Base-by-base conservation (phyloP, 345 rosid genomes). In the Hirschfeldia incana region DNA sequence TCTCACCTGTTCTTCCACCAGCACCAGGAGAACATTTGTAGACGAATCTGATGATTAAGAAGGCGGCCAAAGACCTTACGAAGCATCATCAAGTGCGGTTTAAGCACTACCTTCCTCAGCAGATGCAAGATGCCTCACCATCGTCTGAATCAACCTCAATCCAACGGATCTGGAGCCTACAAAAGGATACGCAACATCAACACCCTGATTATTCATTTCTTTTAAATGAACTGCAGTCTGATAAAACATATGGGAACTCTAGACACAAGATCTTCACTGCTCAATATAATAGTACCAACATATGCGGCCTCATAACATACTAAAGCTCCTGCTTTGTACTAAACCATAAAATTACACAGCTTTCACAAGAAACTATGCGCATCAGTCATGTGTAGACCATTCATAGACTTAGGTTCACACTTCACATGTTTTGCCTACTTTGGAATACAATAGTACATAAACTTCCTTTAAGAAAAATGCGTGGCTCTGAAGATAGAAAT, bases 51-150 rank as follows among this genome's bases (percentile, higher is more conserved):
- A 77, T 59, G 88, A 84, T 79, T 88, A 89, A 11, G 87, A 59
- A 4, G 87, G 84, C 16, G 90, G 89, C 95, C 95, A 90, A 33
- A 87, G 88, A 84, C 88, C 80, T 92, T 90, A 87, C 68, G 94
- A 73, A 67, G 87, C 69, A 81, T 90, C 97, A 11, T 94, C 98
- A 60, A 86, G 84, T 72, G 97, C 85, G 78, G 91, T 84, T 60
- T 86, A 92, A 5, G 91, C 88, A 77, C 89, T 85, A 53, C 89
- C 83, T 84, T 88, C 95, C 42, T 90, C 94, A 34, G 89, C 88
- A 49, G 92, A 88, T 70, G 93, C 94, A 72, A 91, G 89, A 78
- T 94, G 94, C 83, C 95, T 91, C 97, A 90, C 86, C 95, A 92
- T 87, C 97, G 88, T 85, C 83, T 91, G 91, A 82, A 91, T 92